A percentile compares a stretch with the other conserved stretches of the same genome.
phyloP scores from a whole-genome alignment of 2,329 filamentous ascomycete genomes.

The Fusarium setosum region DNA sequence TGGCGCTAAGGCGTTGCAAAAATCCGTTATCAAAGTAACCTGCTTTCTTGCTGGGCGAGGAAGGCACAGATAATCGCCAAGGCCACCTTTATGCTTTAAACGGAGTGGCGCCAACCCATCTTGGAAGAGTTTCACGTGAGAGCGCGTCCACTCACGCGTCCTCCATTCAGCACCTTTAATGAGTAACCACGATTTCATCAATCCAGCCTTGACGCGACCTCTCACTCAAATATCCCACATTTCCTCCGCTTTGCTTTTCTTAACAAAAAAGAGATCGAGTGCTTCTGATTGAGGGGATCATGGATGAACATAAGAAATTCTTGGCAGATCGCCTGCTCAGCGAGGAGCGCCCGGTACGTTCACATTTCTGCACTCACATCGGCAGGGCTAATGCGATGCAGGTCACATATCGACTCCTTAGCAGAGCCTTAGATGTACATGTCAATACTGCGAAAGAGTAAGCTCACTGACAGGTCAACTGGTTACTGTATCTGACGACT shows the following conservation, averaged over 20 bases:
- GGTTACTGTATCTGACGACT: conserved; percentile 25
- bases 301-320: conserved; percentile 76
- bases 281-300: conserved; percentile 36
- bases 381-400: conserved; percentile 50
- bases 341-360: conserved; percentile 76
- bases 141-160: conserved; percentile 44
- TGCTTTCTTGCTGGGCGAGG: background rate
- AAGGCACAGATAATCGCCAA: background rate
- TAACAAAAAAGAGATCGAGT: background rate
- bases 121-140: conserved; percentile 46
- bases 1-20: conserved; percentile 15
- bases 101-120: background rate
- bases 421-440: conserved; percentile 84
- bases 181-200: conserved; percentile 14
- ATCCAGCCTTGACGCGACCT: conserved; percentile 2
- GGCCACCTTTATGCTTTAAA: background rate
- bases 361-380: background rate
- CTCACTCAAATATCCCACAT: background rate
- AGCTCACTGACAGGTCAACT: conserved; percentile 39
- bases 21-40: conserved; percentile 8
- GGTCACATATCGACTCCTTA: conserved; percentile 89
- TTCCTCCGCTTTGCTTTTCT: background rate
- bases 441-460: conserved; percentile 92
- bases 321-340: conserved; percentile 81
- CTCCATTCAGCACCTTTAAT: conserved; percentile 1